Conservation (phyloP, 106 monocot species). For the Hemerocallis citrina region DNA sequence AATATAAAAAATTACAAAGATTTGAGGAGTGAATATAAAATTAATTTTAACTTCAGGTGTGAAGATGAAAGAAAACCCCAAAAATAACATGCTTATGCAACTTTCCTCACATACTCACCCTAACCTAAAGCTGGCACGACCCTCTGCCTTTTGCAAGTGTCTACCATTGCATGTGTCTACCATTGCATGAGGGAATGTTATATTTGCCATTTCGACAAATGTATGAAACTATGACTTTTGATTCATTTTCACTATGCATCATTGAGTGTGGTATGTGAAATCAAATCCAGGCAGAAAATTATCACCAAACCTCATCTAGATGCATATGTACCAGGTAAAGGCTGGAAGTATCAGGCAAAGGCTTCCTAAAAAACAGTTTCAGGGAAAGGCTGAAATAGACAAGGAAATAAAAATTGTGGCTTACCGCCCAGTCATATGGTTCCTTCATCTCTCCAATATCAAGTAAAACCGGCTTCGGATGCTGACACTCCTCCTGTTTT, state of each 20-base stretch:
- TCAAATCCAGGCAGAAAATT: not conserved
- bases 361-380: not conserved
- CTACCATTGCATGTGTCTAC: too few relatives aligned
- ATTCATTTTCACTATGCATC: not conserved
- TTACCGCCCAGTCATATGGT: slow-evolving; percentile 95
- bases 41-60: too few relatives aligned
- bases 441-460: slow-evolving; percentile 89
- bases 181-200: too few relatives aligned
- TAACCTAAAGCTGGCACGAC: too few relatives aligned
- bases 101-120: too few relatives aligned
- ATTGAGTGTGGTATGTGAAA: not conserved
- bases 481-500: slow-evolving; percentile 70
- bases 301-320: not conserved
- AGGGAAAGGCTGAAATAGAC: not conserved
- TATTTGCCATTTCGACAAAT: not conserved
- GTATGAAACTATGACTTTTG: not conserved
- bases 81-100: too few relatives aligned
- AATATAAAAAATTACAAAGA: too few relatives aligned
- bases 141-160: too few relatives aligned
- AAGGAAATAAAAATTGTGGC: slow-evolving; percentile 12
- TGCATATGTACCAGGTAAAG: too few relatives aligned
- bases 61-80: too few relatives aligned
- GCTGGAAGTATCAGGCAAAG: not conserved
- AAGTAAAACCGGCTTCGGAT: slow-evolving; percentile 88
- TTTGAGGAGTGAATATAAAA: too few relatives aligned